Evolutionary conservation across 306 rosid genomes (phyloP), one percentile per base, ranked within the genome.

Genomic region (Hippophae rhamnoides): DNA sequence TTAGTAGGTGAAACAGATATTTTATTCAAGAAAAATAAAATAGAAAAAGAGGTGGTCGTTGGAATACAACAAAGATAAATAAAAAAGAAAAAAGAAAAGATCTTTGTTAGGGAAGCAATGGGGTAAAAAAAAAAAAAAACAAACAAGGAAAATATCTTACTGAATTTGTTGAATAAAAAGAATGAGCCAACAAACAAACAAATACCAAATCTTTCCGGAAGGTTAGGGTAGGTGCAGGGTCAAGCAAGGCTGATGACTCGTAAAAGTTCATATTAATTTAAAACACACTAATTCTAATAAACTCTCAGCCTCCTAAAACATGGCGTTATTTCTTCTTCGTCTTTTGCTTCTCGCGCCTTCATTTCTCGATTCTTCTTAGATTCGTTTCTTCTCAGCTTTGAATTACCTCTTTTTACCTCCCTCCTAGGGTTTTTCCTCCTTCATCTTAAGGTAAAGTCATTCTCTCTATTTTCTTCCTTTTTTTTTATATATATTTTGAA

Each of bases 41-140:
- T 13, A 0, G 23, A 54, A 62, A 64, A 41, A 74, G 63, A 66
- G 78, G 79, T 84, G 89, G 79, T 73, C 59, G 51, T 79, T 63
- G 65, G 76, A 54, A 52, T 10, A 11, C 3, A 25, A 59, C 8
- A 31, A 6, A 7, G 5, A 10, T 18, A 1, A 52, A 63, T 12
- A 54, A 38, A 41, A 55, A 11, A n/a, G 18, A n/a, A 40, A 40
- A 48, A 52, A 27, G 52, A 27, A 42, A 18, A 52, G 50, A 38
- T 12, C 76, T 62, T 18, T 71, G 79, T 31, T 31, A 4, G 38
- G 38, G 38, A 31, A 72, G 18, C 7, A 49, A 49, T 5, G 53
- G 53, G 53, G 1, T 49, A 48, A 13, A 31, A 31, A 31, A 31
- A 31, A 2, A 31, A 4, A 27, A 2, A 27, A 27, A 3, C 4